Evolutionary conservation across 306 rosid genomes (phyloP), one percentile per base, ranked within the genome.

Genomic region (Cercis canadensis): DNA sequence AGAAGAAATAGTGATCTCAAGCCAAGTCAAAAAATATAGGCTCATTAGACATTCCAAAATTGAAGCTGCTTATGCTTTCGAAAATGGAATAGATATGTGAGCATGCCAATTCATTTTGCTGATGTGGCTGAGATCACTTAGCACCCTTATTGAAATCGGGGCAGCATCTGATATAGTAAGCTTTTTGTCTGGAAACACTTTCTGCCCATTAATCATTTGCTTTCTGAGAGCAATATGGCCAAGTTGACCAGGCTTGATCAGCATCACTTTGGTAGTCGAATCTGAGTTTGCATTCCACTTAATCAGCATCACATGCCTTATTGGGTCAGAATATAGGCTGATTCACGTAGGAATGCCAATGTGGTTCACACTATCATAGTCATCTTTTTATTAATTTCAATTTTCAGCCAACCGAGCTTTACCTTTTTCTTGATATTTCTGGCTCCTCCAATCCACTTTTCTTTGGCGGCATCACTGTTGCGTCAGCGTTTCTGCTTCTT

Each of bases 241-340:
- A 84, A 24, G 29, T 24, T 24, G 29, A 92, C 84, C 68, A 36
- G 66, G 65, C 47, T 69, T 80, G 81, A 24, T 37, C 67, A 75
- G 80, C 70, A 78, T 44, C 50, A 44, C 50, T 83, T 75, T 12
- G 29, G 60, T 24, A 75, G 89, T 88, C 49, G 96, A 82, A 86
- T 90, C 85, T 75, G 94, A 92, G 90, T 87, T 65, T 81, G 94
- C 87, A 81, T 84, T 88, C 98, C 98, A 92, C 96, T 88, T 47
- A 24, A 37, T 41, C 45, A 74, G 90, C 78, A 82, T 88, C 84
- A 44, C 77, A 82, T 75, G 81, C 85, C 74, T 82, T 73, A 70
- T 81, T 74, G 69, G 81, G 34, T 24, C 65, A 76, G 69, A 82
- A 83, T 79, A 76, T 77, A 67, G 74, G 78, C 29, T 1, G 29